These are phyloP conservation scores for Cetraspora pellucida DNA, from an alignment of 192 early-diverging fungal genomes.

Conservation along the genomic window DNA sequence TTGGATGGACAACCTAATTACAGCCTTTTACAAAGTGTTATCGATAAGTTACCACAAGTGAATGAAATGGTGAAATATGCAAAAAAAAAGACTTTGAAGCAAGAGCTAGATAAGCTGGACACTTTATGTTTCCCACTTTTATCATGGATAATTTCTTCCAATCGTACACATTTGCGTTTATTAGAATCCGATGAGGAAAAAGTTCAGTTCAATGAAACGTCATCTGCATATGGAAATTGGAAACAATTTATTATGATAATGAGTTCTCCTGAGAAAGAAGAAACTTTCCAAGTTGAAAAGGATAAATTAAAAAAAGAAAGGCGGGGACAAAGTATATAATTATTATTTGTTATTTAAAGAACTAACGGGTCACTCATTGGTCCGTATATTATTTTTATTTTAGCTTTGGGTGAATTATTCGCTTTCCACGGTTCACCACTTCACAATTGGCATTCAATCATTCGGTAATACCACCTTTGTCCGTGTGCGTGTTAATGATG, in stretches of 20 bases:
- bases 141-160: constrained; percentile 51
- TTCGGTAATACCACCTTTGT: constrained; percentile 25
- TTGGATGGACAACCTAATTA: constrained; percentile 25
- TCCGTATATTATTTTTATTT: too few species aligned
- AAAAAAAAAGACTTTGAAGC: constrained; percentile 31
- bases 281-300: constrained; percentile 40
- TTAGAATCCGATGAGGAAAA: constrained; percentile 42
- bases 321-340: constrained; percentile 22
- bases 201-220: constrained; percentile 42
- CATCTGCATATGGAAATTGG: constrained; percentile 24
- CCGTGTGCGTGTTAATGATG: not conserved
- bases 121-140: constrained; percentile 49
- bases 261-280: constrained; percentile 50
- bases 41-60: constrained; percentile 25
- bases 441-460: constrained; percentile 51
- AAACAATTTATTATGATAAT: constrained; percentile 48
- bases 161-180: constrained; percentile 45
- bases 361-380: too few species aligned
- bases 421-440: constrained; percentile 38
- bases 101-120: constrained; percentile 44
- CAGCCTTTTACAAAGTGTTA: not conserved
- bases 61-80: constrained; percentile 31
- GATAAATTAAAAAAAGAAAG: constrained; percentile 21
- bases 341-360: not conserved
- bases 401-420: constrained; percentile 35